Conservation (phyloP, 352 stramenopile species). For the Thalassiosira mediterranea region DNA sequence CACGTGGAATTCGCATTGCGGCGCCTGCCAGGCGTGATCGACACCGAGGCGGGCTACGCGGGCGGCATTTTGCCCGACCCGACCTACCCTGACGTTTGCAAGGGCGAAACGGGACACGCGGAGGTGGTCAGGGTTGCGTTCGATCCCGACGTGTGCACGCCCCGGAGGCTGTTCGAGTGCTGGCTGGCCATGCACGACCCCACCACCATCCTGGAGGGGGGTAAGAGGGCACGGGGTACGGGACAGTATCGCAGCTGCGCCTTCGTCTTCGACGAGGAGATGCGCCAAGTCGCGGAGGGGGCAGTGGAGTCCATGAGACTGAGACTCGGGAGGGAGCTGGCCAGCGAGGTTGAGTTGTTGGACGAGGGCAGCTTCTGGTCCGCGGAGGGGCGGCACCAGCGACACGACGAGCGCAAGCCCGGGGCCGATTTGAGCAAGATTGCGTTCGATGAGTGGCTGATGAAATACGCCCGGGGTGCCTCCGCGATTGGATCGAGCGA, state of each 20-base stretch:
- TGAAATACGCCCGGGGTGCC: too few relatives aligned
- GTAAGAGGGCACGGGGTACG: constrained; percentile 25
- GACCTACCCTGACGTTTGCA: constrained; percentile 36
- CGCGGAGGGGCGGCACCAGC: constrained; percentile 29
- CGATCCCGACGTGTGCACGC: constrained; percentile 24
- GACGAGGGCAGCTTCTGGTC: constrained; percentile 8
- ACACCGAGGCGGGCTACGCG: constrained; percentile 36
- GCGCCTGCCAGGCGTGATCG: constrained; percentile 27
- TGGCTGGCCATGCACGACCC: constrained; percentile 51
- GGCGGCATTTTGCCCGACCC: constrained; percentile 18
- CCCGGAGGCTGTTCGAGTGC: constrained; percentile 27
- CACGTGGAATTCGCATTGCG: constrained; percentile 46
- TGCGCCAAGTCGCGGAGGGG: constrained; percentile 5
- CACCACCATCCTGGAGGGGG: constrained; percentile 26
- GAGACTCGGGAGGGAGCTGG: constrained; percentile 31
- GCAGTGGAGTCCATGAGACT: constrained; percentile 1
- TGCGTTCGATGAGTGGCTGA: constrained; percentile 7
- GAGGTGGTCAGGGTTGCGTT: constrained; percentile 43
- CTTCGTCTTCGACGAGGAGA: constrained; percentile 15
- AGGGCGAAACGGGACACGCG: constrained; percentile 30
- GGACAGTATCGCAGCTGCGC: constrained; percentile 49
- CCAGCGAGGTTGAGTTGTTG: constrained; percentile 15
- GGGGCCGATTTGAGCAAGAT: constrained; percentile 4
- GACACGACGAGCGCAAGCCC: constrained; percentile 17
- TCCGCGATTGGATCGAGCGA: too few relatives aligned